phyloP scores from a whole-genome alignment of 208 protist genomes.

The Trypanosomatidae sp. region DNA sequence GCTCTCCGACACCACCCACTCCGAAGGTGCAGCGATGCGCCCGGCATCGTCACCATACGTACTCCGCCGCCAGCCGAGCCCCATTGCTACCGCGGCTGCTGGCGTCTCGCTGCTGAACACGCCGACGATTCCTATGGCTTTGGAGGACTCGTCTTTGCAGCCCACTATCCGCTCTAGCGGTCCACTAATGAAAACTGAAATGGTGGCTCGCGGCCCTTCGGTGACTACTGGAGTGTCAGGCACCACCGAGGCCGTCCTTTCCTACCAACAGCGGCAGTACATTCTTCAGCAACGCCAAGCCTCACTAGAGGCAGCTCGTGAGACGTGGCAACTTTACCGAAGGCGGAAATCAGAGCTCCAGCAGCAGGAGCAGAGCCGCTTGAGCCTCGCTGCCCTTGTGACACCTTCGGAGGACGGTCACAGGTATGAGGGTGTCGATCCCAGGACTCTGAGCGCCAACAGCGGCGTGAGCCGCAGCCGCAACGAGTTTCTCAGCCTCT shows the following conservation, averaged over 20 bases:
- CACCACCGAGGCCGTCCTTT: slow-evolving; percentile 29
- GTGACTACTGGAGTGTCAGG: background rate
- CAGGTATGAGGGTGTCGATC: background rate
- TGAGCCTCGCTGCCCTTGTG: background rate
- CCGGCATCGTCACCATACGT: slow-evolving; percentile 2
- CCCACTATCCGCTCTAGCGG: background rate
- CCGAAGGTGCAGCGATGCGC: background rate
- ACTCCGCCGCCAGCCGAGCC: slow-evolving; percentile 20
- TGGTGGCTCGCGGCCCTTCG: background rate
- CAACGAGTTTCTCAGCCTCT: slow-evolving; percentile 3
- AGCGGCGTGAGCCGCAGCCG: background rate
- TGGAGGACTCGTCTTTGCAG: slow-evolving; percentile 17
- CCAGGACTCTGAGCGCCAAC: background rate
- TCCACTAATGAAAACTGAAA: background rate
- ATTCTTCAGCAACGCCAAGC: slow-evolving; percentile 32
- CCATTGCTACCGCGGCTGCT: slow-evolving; percentile 14
- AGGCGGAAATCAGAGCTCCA: slow-evolving; percentile 15
- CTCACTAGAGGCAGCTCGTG: slow-evolving; percentile 30
- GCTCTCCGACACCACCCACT: background rate
- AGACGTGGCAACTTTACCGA: slow-evolving; percentile 25
- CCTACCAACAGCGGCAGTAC: slow-evolving; percentile 27
- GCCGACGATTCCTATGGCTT: slow-evolving; percentile 7
- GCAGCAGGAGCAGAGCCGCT: slow-evolving; percentile 5
- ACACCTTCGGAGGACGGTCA: background rate
- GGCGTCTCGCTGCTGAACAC: slow-evolving; percentile 16